Evolutionary conservation across 2,329 filamentous ascomycete genomes (phyloP).

Genomic region (Botryotinia convoluta): DNA sequence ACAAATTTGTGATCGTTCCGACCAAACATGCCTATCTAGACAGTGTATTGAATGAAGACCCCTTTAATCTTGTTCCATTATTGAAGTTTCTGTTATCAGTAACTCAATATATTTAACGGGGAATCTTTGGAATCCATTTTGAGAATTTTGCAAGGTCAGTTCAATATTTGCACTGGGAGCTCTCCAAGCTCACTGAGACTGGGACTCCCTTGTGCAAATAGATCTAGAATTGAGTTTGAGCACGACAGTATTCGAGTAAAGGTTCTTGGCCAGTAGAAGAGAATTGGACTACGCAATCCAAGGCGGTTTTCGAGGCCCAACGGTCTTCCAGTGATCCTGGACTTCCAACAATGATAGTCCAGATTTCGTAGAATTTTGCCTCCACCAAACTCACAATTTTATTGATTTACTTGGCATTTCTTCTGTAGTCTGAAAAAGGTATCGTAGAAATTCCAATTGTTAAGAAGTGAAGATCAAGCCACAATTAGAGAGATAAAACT

Average conservation of each 20-base stretch:
- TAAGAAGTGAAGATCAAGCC: neutral
- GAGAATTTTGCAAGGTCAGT: neutral
- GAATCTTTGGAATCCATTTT: neutral
- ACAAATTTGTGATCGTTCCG: neutral
- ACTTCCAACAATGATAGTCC: neutral
- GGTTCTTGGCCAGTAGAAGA: neutral
- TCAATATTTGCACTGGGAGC: neutral
- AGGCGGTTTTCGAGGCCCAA: neutral
- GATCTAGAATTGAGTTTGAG: neutral
- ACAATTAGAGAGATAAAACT: neutral
- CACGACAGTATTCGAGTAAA: neutral
- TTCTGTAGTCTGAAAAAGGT: too few relatives aligned
- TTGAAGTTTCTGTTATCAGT: neutral
- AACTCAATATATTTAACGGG: neutral
- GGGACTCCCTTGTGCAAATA: neutral
- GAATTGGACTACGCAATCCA: neutral
- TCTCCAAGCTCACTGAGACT: neutral
- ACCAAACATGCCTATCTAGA: rapidly evolving
- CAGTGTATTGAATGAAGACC: neutral
- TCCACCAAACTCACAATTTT: neutral
- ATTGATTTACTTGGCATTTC: neutral
- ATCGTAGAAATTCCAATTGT: too few relatives aligned
- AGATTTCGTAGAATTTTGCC: neutral
- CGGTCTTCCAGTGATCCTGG: neutral
- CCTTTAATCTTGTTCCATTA: neutral